Conservation (phyloP, 1,284 basidiomycete species). For the Lentinus polychrous region DNA sequence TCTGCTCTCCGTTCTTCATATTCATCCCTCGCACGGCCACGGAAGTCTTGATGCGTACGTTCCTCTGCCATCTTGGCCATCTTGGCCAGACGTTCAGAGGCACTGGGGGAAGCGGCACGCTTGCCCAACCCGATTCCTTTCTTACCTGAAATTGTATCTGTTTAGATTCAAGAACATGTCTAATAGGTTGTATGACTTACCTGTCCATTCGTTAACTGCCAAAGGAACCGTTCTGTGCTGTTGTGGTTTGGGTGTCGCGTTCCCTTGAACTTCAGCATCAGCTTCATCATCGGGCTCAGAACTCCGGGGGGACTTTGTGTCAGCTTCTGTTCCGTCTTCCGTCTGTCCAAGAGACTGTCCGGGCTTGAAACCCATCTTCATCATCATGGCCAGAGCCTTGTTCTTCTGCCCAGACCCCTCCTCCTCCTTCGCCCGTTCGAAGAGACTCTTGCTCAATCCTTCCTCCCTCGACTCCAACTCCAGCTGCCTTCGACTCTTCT, state of each 20-base stretch:
- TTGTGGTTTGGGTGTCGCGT: not conserved
- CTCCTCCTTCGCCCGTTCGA: slow-evolving; percentile 67
- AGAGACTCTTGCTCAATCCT: slow-evolving; percentile 69
- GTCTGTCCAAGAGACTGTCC: slow-evolving; percentile 64
- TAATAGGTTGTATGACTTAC: slow-evolving; percentile 30
- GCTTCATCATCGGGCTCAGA: not conserved
- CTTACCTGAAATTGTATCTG: slow-evolving; percentile 44
- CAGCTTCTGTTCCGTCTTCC: slow-evolving; percentile 17
- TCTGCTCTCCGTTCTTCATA: slow-evolving; percentile 72
- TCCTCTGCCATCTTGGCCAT: slow-evolving; percentile 66
- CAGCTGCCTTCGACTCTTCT: slow-evolving; percentile 56
- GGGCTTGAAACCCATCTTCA: slow-evolving; percentile 84
- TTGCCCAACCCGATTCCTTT: slow-evolving; percentile 71
- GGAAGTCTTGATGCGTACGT: slow-evolving; percentile 47
- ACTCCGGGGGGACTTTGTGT: not conserved
- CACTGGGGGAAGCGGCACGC: slow-evolving; percentile 55
- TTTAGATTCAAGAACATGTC: not conserved
- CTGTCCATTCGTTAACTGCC: slow-evolving; percentile 70
- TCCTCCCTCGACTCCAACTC: slow-evolving; percentile 73
- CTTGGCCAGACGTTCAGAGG: slow-evolving; percentile 60
- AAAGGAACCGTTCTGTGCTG: slow-evolving; percentile 56
- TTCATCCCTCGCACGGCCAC: slow-evolving; percentile 59
- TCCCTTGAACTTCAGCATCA: not conserved
- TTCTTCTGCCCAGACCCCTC: slow-evolving; percentile 36
- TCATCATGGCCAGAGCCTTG: slow-evolving; percentile 81